A percentile compares a stretch with the other conserved stretches of the same genome.
Evolutionary conservation across 352 stramenopile species (phyloP).

Genomic region (Phytophthora crassamura): DNA sequence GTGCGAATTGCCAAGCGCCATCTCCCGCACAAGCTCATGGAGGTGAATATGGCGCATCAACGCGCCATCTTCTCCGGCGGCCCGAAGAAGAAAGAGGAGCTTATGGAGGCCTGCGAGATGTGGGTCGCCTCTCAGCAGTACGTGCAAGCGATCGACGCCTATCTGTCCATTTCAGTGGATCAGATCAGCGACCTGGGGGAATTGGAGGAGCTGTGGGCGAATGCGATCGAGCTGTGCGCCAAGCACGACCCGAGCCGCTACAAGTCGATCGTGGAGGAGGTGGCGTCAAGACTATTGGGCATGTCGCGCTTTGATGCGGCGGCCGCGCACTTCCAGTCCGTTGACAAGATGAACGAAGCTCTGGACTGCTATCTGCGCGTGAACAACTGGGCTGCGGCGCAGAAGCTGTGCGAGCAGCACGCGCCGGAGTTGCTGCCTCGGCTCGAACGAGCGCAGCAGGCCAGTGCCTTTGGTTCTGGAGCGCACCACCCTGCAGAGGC

Average conservation of each 20-base stretch:
- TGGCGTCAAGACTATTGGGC: slow-evolving; percentile 81
- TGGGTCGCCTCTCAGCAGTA: slow-evolving; percentile 92
- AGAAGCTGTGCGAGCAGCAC: slow-evolving; percentile 84
- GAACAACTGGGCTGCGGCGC: slow-evolving; percentile 78
- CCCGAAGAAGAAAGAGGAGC: slow-evolving; percentile 80
- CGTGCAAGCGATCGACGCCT: slow-evolving; percentile 92
- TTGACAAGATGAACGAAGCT: slow-evolving; percentile 93
- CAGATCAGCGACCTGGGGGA: slow-evolving; percentile 71
- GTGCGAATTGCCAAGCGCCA: slow-evolving; percentile 91
- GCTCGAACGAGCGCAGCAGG: slow-evolving; percentile 83
- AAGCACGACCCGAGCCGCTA: slow-evolving; percentile 90
- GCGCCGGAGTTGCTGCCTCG: slow-evolving; percentile 80
- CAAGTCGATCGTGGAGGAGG: slow-evolving; percentile 90
- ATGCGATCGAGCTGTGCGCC: slow-evolving; percentile 88
- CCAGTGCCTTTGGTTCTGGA: slow-evolving; percentile 72
- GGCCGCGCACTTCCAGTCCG: slow-evolving; percentile 88
- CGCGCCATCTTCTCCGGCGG: slow-evolving; percentile 80
- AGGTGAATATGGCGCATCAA: slow-evolving; percentile 91
- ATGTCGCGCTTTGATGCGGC: slow-evolving; percentile 89
- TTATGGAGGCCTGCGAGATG: slow-evolving; percentile 87
- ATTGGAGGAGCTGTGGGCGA: slow-evolving; percentile 89
- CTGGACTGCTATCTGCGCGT: slow-evolving; percentile 86
- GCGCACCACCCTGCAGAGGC: slow-evolving; percentile 57
- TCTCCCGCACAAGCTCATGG: slow-evolving; percentile 92
- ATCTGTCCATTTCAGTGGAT: slow-evolving; percentile 83